Conservation (phyloP, 2,329 filamentous ascomycete genomes). For the Ampelomyces quisqualis region DNA sequence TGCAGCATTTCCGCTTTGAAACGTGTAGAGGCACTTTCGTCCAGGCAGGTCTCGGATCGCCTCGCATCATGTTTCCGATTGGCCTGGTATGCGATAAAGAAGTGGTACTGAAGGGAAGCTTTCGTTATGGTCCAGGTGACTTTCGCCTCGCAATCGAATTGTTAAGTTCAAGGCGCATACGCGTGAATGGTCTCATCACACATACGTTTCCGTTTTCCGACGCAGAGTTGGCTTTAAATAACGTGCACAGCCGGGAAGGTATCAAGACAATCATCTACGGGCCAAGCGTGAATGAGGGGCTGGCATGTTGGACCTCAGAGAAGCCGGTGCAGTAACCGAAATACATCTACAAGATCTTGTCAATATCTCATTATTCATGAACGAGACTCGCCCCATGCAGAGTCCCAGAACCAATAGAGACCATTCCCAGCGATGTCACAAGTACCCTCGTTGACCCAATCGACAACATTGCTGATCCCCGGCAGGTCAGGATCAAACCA, state of each 20-base stretch:
- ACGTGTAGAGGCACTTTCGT: conserved; percentile 22
- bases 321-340: no score
- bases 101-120: conserved; percentile 25
- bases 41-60: conserved; percentile 25
- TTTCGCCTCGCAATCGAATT: conserved; percentile 24
- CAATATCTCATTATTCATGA: no score
- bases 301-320: no score
- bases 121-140: conserved; percentile 33
- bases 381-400: conserved; percentile 9
- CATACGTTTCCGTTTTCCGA: conserved; percentile 17
- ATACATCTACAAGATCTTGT: no score
- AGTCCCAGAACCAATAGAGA: conserved; percentile 19
- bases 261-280: conserved; percentile 30
- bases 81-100: conserved; percentile 30
- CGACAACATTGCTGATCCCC: conserved; percentile 1
- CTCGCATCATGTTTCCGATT: conserved; percentile 22
- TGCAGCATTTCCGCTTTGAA: conserved; percentile 17
- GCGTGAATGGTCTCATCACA: conserved; percentile 18
- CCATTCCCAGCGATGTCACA: conserved; percentile 11
- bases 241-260: conserved; percentile 14
- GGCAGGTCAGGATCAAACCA: conserved; percentile 1
- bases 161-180: conserved; percentile 10
- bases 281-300: conserved; percentile 9
- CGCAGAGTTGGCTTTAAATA: conserved; percentile 19
- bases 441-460: conserved; percentile 6